Conservation (phyloP, 2,329 filamentous ascomycete genomes). For the Atkinsonella hypoxylon region DNA sequence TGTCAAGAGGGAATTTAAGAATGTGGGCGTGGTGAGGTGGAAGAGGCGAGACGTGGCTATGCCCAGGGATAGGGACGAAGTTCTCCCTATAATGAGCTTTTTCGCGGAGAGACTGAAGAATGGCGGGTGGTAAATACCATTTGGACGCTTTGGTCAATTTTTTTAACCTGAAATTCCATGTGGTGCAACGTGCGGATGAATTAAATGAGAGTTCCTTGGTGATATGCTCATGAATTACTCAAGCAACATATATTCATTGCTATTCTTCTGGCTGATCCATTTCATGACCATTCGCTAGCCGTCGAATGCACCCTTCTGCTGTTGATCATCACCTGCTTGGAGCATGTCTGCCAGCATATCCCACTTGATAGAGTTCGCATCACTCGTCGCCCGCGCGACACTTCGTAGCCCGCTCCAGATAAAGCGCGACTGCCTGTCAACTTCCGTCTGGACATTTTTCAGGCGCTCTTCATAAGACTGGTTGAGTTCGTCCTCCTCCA, state of each 20-base stretch:
- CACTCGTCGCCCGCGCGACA: conserved; percentile 61
- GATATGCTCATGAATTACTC: too few relatives aligned
- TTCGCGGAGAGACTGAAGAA: conserved; percentile 49
- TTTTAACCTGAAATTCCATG: too few relatives aligned
- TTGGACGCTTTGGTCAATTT: conserved; percentile 9
- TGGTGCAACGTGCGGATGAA: too few relatives aligned
- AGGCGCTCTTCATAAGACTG: conserved; percentile 40
- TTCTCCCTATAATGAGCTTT: conserved; percentile 81
- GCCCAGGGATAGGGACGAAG: conserved; percentile 75
- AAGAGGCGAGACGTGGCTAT: conserved; percentile 62
- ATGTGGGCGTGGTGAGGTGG: conserved; percentile 59
- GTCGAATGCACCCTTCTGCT: not conserved
- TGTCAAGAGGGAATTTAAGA: conserved; percentile 52
- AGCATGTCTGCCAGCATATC: conserved; percentile 73
- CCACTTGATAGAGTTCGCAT: conserved; percentile 51
- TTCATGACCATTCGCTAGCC: too few relatives aligned
- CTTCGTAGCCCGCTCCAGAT: conserved; percentile 61
- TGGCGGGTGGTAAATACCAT: conserved; percentile 9
- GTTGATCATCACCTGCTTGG: conserved; percentile 33
- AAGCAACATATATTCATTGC: not conserved
- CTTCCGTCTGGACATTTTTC: conserved; percentile 45
- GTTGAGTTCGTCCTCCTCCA: conserved; percentile 19
- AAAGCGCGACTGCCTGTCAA: conserved; percentile 56
- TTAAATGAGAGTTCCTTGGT: too few relatives aligned
- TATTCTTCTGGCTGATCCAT: not conserved